Evolutionary conservation across 306 rosid genomes (phyloP), one percentile per base, ranked within the genome.

Genomic region (Luffa acutangula): DNA sequence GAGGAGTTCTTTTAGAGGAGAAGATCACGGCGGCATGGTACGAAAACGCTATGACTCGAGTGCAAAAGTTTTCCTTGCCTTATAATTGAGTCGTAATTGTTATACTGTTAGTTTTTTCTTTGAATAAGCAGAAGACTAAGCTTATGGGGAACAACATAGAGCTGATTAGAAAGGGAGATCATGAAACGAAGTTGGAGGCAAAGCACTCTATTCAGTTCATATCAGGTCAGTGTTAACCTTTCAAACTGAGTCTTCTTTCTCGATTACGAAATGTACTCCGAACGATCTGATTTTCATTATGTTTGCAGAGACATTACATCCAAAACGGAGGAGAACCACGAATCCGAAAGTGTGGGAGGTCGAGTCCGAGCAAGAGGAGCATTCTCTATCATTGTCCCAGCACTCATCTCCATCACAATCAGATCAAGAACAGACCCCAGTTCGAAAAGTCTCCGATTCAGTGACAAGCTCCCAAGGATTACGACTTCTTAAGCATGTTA

Each of bases 281-380:
- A 53, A 53, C 49, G 14, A 33, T 46, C 25, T 77, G 15, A 13
- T 7, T 41, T 74, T 31, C 37, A 56, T 71, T 41, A 39, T 65
- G 65, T 45, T 79, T 78, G 11, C 74, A 70, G 77, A 95, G 97
- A 90, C 83, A 72, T 84, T 54, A 20, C 97, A 91, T 65, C 97
- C 93, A 53, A 95, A 95, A 85, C 90, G 88, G 85, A 89, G 90
- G 87, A 88, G 96, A 87, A 90, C 90, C 25, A 88, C 79, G 0
- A 83, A 84, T 62, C 77, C 87, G 4, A 91, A 88, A 84, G 86
- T 81, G 66, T 89, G 87, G 90, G 92, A 90, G 75, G 83, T 89
- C 56, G 96, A 95, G 59, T 87, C 91, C 34, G 99, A 93, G 79
- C 97, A 89, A 82, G 99, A 95, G 91, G 99, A 95, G 81, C 99